Conservation (phyloP, 768 basidiomycete genomes). For the Daedalea quercina region DNA sequence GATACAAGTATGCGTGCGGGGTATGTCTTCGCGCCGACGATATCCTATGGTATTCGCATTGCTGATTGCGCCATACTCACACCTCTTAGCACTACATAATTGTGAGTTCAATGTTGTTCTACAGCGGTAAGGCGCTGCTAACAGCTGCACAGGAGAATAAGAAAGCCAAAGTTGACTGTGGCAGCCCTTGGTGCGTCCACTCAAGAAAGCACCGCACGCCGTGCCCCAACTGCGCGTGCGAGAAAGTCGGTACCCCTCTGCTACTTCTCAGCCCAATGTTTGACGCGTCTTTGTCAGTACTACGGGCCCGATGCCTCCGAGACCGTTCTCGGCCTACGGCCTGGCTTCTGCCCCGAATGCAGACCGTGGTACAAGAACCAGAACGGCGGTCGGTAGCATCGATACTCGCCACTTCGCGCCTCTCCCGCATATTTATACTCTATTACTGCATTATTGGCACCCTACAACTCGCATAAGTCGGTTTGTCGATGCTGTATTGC, state of each 20-base stretch:
- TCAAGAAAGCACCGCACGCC: constrained; percentile 34
- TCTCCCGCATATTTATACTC: constrained; percentile 1
- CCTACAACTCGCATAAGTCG: not conserved
- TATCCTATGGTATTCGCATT: constrained; percentile 9
- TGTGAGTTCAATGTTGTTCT: constrained; percentile 31
- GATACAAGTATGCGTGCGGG: constrained; percentile 70
- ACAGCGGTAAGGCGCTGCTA: constrained; percentile 6
- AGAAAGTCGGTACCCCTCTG: constrained; percentile 28
- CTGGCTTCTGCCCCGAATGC: constrained; percentile 32
- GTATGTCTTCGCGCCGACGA: constrained; percentile 15
- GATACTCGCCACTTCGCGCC: not conserved
- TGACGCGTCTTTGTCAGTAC: constrained; percentile 37
- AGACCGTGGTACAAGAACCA: constrained; percentile 21
- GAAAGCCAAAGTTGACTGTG: constrained; percentile 50
- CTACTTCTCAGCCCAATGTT: constrained; percentile 5
- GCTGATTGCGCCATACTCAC: constrained; percentile 18
- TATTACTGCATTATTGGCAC: not conserved
- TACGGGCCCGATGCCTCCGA: constrained; percentile 66
- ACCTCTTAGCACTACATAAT: constrained; percentile 57
- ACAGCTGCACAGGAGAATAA: constrained; percentile 38
- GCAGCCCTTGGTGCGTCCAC: constrained; percentile 34
- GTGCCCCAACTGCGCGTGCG: constrained; percentile 37
- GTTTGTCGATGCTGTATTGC: constrained; percentile 1
- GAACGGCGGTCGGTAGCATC: constrained; percentile 10
- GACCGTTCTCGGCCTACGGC: constrained; percentile 42